Conservation (phyloP, 768 basidiomycete species). For the Lentinula boryana region DNA sequence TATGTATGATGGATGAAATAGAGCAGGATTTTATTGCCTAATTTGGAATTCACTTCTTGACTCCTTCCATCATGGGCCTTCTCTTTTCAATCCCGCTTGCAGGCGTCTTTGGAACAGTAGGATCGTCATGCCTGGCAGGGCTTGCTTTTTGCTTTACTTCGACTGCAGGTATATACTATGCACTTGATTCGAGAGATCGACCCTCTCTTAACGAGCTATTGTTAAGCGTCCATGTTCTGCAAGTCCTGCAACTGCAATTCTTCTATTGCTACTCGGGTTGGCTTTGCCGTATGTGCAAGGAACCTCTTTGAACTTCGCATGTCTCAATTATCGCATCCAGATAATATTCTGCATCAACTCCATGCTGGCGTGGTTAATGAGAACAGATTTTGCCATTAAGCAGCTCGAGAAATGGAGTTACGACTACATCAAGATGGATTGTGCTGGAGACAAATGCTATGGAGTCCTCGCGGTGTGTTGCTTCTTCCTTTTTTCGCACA, state of each 20-base stretch:
- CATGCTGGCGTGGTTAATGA: constrained; percentile 95
- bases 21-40: not conserved
- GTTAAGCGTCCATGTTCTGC: constrained; percentile 85
- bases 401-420: constrained; percentile 90
- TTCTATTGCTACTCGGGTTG: constrained; percentile 94
- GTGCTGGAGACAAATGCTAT: constrained; percentile 88
- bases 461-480: constrained; percentile 84
- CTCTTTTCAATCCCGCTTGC: constrained; percentile 68
- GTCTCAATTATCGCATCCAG: constrained; percentile 30
- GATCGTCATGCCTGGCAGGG: constrained; percentile 77
- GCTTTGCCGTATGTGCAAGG: constrained; percentile 68
- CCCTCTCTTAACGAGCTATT: constrained; percentile 9
- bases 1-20: constrained; percentile 10
- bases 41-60: not conserved
- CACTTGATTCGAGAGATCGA: constrained; percentile 8
- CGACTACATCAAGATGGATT: constrained; percentile 98
- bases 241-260: constrained; percentile 99
- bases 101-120: constrained; percentile 64
- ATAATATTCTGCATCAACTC: constrained; percentile 95
- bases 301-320: not conserved
- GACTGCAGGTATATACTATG: constrained; percentile 52
- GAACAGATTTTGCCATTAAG: constrained; percentile 80
- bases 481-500: not conserved
- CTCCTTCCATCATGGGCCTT: constrained; percentile 50
- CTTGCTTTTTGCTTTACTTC: constrained; percentile 84